Evolutionary conservation across 163 green algal genomes (phyloP), one percentile per base, ranked within the genome.

Genomic region (Picocystis sp.): DNA sequence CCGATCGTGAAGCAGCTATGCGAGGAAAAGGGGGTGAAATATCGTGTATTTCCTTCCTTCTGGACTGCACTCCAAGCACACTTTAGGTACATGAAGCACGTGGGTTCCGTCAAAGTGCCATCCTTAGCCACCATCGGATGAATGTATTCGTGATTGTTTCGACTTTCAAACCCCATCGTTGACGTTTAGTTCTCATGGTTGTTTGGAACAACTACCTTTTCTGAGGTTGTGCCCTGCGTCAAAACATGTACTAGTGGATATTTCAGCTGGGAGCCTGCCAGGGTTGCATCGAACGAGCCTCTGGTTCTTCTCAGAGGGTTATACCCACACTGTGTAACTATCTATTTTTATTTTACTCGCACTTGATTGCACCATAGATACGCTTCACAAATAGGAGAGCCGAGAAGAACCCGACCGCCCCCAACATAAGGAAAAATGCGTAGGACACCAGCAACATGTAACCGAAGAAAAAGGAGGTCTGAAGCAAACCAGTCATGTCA

Each of bases 41-140:
- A 85, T 58, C 53, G 53, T 11, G 56, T 73, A 5, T 82, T 76
- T 62, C 74, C 68, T 21, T 77, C 62, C 58, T 81, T 81, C 50
- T 69, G 51, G 46, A 38, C 50, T 15, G 75, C 73, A 1, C 43
- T 84, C 14, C 33, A 25, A 22, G 65, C 62, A 9, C 75, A 84
- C 57, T 84, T 81, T 56, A 51, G 43, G 19, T 62, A 81, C 57
- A 45, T 84, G 50, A 58, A 72, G 52, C 55, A 52, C 2, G 64
- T 77, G 50, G 73, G 73, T 6, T 38, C 42, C 1, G 14, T 47
- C 1, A 41, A 44, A n/a, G 51, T 74, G 22, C 70, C 70, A 1
- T 73, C 66, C 1, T 43, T 78, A 25, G 55, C 58, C 21, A 78
- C 61, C 22, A 49, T 78, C 19, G 70, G 70, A 17, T 78, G 41